Evolutionary conservation across 106 monocot species (phyloP).

Genomic region (Platanthera guangdongensis): DNA sequence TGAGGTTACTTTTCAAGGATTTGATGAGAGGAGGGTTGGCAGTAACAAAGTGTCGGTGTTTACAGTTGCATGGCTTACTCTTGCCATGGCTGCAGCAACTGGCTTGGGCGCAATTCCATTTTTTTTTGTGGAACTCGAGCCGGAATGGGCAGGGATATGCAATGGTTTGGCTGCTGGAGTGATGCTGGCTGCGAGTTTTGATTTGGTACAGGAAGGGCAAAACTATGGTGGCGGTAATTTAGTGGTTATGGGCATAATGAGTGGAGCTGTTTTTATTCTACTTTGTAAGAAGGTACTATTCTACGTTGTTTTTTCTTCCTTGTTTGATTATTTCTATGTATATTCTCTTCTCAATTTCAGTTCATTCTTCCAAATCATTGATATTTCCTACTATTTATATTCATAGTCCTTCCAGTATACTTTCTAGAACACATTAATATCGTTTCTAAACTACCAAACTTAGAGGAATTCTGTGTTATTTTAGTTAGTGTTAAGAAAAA

Average conservation of each 20-base stretch:
- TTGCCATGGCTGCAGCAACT: constrained; percentile 96
- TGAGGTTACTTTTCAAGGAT: constrained; percentile 4
- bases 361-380: background rate
- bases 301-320: background rate
- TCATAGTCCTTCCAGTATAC: background rate
- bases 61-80: constrained; percentile 82
- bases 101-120: constrained; percentile 91
- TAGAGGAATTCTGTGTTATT: too few species aligned
- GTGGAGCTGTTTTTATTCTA: constrained; percentile 87
- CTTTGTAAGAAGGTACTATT: constrained; percentile 87
- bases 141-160: constrained; percentile 88
- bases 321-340: background rate
- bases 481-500: too few species aligned
- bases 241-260: constrained; percentile 78
- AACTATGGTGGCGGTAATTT: constrained; percentile 57
- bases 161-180: constrained; percentile 97
- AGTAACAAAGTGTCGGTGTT: constrained; percentile 46
- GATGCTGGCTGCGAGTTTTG: constrained; percentile 98
- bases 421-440: background rate
- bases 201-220: constrained; percentile 94
- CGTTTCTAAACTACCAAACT: background rate
- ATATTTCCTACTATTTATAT: background rate
- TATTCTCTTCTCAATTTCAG: background rate
- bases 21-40: constrained; percentile 25
- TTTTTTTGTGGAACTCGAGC: constrained; percentile 93